phyloP scores from a whole-genome alignment of 345 rosid species.

The Syzygium aromaticum region DNA sequence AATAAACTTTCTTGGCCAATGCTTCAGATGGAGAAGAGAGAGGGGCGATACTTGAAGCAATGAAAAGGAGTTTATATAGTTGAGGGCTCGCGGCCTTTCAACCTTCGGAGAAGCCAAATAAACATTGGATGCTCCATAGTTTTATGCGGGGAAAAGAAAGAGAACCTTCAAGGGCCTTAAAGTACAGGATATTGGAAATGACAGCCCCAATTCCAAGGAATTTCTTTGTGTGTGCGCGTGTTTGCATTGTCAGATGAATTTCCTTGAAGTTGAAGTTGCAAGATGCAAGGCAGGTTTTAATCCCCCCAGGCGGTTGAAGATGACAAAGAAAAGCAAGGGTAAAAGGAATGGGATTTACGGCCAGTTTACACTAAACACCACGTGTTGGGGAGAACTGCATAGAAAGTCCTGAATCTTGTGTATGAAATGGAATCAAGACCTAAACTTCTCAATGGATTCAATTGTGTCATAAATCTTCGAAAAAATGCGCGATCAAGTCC shows the following conservation, averaged over 20 bases:
- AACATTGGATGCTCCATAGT: background rate
- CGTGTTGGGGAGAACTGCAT: accelerated
- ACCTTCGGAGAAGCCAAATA: background rate
- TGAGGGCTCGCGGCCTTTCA: background rate
- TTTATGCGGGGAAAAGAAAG: background rate
- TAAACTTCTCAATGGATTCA: background rate
- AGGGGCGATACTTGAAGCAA: background rate
- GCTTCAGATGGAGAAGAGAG: background rate
- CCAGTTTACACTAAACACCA: background rate
- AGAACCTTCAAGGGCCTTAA: background rate
- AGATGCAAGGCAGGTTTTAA: background rate
- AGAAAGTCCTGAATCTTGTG: background rate
- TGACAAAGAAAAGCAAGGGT: background rate
- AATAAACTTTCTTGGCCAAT: background rate
- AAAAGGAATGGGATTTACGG: background rate
- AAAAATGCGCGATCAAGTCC: background rate
- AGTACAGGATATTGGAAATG: no score
- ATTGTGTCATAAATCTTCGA: background rate
- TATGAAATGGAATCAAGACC: background rate
- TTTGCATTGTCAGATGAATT: background rate
- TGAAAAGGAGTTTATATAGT: background rate
- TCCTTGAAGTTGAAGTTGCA: background rate
- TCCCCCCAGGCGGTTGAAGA: background rate
- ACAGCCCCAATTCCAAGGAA: background rate
- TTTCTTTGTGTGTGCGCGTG: background rate